Base-by-base conservation (phyloP, 306 rosid genomes). In the Rosa rugosa region DNA sequence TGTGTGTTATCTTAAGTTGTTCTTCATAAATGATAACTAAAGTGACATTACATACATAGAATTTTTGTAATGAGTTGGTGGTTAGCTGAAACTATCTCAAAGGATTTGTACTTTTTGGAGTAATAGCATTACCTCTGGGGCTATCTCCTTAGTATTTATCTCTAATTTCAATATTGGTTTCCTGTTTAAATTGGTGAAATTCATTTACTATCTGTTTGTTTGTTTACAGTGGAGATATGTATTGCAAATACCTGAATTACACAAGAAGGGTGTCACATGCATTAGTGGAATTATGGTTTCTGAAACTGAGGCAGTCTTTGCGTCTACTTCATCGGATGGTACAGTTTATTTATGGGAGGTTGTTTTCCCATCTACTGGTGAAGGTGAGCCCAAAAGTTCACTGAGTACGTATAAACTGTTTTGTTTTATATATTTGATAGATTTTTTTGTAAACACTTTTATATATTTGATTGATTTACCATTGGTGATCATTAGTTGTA, bases 211-310 rank as follows among this genome's bases (percentile, higher is more conserved):
- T 36, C 13, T 46, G 57, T 76, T 20, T 18, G 25, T 74, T 31
- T 80, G 44, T 49, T 76, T 22, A 31, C 77, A 95, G 98, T 95
- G 98, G 99, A 91, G 94, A 83, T 81, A 88, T 72, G 92, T 89
- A 82, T 54, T 85, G 34, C 94, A 86, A 83, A 73, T 90, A 71
- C 96, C 97, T 20, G 85, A 84, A 79, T 91, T 86, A 59, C 98
- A 95, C 90, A 90, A 89, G 83, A 93, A 91, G 84, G 99, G 99
- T 74, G 95, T 93, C 83, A 95, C 99, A 10, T 95, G 99, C 87
- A 89, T 93, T 75, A 86, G 83, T 81, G 99, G 94, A 75, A 88
- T 91, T 79, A 78, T 91, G 92, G 75, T 89, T 80, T 90, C 96
- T 69, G 89, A 91, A 83, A 84, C 84, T 34, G 96, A 87, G 82